Evolutionary conservation across 148 eudicot species (phyloP), one percentile per base, ranked within the genome.

Genomic region (Diospyros lotus): DNA sequence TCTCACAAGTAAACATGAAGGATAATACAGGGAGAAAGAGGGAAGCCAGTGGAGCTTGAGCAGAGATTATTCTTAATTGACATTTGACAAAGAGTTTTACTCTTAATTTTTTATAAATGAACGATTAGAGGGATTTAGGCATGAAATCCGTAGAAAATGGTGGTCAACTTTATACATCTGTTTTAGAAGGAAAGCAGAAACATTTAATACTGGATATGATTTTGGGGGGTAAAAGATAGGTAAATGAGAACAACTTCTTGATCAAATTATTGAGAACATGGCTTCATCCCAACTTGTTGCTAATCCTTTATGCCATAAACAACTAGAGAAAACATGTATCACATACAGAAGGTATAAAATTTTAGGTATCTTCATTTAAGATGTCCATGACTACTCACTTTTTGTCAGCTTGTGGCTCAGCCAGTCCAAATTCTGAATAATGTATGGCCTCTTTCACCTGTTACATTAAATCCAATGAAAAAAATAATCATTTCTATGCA

Each of bases 371-470:
- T 13, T 15, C 13, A 44, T 44, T 73, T 58, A 58, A 73, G 11
- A 73, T 48, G 56, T 73, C 66, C 58, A 61, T 2, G 17, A 61
- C 42, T 9, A 80, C 93, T 87, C 82, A 92, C 98, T 84, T 89
- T 64, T 75, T 82, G 78, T 85, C 88, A 73, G 81, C 79, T 69
- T 77, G 81, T 41, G 80, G 78, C 72, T 75, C 76, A 55, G 80
- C 69, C 66, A 79, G 46, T 46, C 89, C 89, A 62, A 74, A 75
- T 77, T 92, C 97, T 66, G 74, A 76, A 79, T 78, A 85, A 68
- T 67, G 54, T 43, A 82, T 76, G 40, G 98, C 95, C 80, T 94
- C 95, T 80, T 85, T 80, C 77, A 94, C 93, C 98, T 94, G 86
- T 38, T 69, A 71, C 66, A 75, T 62, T 39, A 72, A 53, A 54